These are phyloP conservation scores for Ceratocystis lukuohia DNA, from an alignment of 2,329 filamentous ascomycete genomes.

Conservation along the genomic window DNA sequence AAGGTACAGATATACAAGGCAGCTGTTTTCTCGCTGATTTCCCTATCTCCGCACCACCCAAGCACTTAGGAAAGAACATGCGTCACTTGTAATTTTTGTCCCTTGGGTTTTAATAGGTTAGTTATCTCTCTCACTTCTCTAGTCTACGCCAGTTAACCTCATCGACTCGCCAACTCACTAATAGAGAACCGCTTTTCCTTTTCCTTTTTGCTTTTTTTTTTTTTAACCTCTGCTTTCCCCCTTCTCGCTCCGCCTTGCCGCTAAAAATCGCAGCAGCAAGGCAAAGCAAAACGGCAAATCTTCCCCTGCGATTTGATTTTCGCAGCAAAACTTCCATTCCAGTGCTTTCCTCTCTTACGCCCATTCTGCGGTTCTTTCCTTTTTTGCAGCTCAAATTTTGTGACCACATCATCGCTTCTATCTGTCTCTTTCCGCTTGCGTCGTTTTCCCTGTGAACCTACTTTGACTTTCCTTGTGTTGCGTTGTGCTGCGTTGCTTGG, in stretches of 20 bases:
- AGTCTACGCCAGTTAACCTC: too few relatives aligned
- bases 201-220: neutral
- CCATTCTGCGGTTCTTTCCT: neutral
- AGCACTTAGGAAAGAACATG: too few relatives aligned
- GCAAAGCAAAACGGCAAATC: too few relatives aligned
- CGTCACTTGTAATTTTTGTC: too few relatives aligned
- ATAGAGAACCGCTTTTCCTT: neutral
- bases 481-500: neutral
- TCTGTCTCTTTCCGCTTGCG: neutral
- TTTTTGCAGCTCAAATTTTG: neutral
- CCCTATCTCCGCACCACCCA: too few relatives aligned
- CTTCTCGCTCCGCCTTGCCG: neutral
- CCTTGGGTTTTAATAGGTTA: too few relatives aligned
- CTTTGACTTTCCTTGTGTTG: neutral
- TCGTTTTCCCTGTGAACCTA: neutral
- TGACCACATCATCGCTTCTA: neutral
- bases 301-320: too few relatives aligned
- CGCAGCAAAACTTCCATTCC: too few relatives aligned
- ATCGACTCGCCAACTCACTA: too few relatives aligned
- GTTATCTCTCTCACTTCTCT: too few relatives aligned
- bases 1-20: neutral
- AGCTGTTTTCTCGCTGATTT: too few relatives aligned
- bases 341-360: neutral
- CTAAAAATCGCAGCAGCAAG: too few relatives aligned
- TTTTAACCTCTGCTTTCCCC: neutral